phyloP scores from a whole-genome alignment of 106 monocot species.

The Alisma plantagoaquatica region DNA sequence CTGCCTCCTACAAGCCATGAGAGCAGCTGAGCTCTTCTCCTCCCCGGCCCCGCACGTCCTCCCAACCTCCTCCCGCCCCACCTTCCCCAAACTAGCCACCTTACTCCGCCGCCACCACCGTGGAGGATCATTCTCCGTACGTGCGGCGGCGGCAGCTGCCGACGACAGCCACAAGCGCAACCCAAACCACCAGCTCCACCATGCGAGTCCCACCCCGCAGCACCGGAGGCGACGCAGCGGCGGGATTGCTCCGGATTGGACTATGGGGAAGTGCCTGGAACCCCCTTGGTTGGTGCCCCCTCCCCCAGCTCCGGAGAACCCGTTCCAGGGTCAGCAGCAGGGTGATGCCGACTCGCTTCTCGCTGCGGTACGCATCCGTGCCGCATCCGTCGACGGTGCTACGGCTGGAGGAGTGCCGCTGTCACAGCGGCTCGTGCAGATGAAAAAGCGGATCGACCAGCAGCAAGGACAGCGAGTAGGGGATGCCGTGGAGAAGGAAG shows the following conservation, averaged over 20 bases:
- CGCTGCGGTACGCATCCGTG: neutral
- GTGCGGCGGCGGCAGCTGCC: too few relatives aligned
- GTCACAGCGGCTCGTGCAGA: slow-evolving; percentile 41
- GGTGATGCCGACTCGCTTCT: neutral
- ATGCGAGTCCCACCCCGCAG: neutral
- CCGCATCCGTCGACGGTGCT: too few relatives aligned
- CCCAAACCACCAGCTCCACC: neutral
- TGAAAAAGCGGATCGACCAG: slow-evolving; percentile 23
- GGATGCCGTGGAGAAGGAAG: neutral
- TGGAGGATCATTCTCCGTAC: too few relatives aligned
- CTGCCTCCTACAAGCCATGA: too few relatives aligned
- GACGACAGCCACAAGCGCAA: neutral
- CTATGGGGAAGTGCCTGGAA: slow-evolving; percentile 7
- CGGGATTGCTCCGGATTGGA: neutral
- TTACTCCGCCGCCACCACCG: neutral
- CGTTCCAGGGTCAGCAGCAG: neutral
- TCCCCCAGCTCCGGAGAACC: slow-evolving; percentile 9
- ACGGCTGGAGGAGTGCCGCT: slow-evolving; percentile 21
- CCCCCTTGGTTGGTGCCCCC: slow-evolving; percentile 40
- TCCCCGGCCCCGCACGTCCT: neutral
- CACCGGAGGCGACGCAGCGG: neutral
- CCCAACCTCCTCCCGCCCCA: neutral
- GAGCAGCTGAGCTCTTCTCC: neutral
- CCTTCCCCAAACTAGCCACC: neutral
- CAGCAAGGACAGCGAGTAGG: neutral